Evolutionary conservation across 1,284 basidiomycete species (phyloP).

Genomic region (Ganoderma meredithae): DNA sequence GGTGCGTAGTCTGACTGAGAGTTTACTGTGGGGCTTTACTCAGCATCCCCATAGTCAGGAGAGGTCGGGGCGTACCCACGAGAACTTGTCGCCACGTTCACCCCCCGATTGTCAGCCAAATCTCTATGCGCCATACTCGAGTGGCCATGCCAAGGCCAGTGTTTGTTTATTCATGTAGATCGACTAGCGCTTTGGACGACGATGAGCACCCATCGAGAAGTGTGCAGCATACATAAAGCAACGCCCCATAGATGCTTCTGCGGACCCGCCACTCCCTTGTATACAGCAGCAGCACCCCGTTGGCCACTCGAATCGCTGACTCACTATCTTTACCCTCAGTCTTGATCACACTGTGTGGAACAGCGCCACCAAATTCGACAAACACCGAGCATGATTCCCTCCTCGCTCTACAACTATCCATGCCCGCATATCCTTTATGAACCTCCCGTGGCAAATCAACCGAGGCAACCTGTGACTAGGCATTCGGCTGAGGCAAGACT

Average conservation of each 20-base stretch:
- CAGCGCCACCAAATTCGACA: conserved; percentile 1
- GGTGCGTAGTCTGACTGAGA: background rate
- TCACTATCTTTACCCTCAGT: background rate
- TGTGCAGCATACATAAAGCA: background rate
- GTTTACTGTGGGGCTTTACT: background rate
- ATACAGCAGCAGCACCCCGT: background rate
- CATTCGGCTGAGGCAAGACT: background rate
- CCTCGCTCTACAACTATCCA: conserved; percentile 17
- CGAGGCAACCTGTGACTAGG: background rate
- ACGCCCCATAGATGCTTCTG: background rate
- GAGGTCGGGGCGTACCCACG: background rate
- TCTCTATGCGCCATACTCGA: background rate
- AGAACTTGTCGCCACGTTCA: background rate
- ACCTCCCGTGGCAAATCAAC: background rate
- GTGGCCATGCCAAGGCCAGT: background rate
- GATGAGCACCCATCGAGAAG: background rate
- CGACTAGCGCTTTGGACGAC: background rate
- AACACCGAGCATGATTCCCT: conserved; percentile 5
- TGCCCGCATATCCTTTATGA: conserved; percentile 10
- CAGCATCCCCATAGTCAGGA: background rate
- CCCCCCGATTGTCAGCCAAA: background rate
- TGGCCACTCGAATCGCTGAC: background rate
- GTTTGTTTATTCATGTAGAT: background rate
- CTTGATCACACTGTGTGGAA: background rate
- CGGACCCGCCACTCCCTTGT: background rate